Conservation (phyloP, 2,329 filamentous ascomycete genomes). For the Ophiognomonia clavigignenti-juglandacearum region DNA sequence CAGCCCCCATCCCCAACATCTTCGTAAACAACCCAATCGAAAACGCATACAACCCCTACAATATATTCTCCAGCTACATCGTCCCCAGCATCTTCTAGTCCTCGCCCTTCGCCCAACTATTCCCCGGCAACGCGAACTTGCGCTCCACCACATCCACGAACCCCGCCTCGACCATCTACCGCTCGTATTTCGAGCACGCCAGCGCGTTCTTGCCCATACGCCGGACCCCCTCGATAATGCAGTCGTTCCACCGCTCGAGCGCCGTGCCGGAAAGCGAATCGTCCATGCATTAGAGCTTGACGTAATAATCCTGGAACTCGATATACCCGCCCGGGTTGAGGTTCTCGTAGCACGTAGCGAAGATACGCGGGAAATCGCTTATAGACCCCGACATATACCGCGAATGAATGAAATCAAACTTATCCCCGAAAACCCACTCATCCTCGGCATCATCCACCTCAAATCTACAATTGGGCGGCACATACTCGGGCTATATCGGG, state of each 20-base stretch:
- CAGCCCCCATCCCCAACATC: constrained; percentile 25
- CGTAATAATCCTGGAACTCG: constrained; percentile 22
- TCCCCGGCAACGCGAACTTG: constrained; percentile 28
- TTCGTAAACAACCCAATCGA: constrained; percentile 27
- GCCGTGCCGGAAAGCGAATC: constrained; percentile 17
- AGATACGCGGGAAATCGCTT: constrained; percentile 15
- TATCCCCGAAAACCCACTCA: constrained; percentile 19
- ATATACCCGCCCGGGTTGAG: constrained; percentile 20
- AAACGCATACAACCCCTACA: constrained; percentile 27
- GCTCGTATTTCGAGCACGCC: constrained; percentile 10
- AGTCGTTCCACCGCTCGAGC: constrained; percentile 19
- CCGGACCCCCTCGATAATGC: constrained; percentile 16
- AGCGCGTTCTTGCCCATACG: constrained; percentile 12
- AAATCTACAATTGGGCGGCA: constrained; percentile 21
- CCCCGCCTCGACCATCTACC: constrained; percentile 24
- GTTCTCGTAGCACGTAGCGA: constrained; percentile 17
- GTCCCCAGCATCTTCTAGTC: constrained; percentile 31
- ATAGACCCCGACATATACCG: constrained; percentile 19
- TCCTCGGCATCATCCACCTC: constrained; percentile 23
- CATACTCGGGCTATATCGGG: constrained; percentile 23
- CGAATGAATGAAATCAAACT: constrained; percentile 21
- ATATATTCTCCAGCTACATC: constrained; percentile 29
- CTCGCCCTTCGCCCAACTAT: constrained; percentile 30
- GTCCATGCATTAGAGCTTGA: constrained; percentile 17
- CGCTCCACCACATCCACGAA: constrained; percentile 27